These are phyloP conservation scores for Amanita rubescens DNA, from an alignment of 768 basidiomycete genomes.

Conservation along the genomic window DNA sequence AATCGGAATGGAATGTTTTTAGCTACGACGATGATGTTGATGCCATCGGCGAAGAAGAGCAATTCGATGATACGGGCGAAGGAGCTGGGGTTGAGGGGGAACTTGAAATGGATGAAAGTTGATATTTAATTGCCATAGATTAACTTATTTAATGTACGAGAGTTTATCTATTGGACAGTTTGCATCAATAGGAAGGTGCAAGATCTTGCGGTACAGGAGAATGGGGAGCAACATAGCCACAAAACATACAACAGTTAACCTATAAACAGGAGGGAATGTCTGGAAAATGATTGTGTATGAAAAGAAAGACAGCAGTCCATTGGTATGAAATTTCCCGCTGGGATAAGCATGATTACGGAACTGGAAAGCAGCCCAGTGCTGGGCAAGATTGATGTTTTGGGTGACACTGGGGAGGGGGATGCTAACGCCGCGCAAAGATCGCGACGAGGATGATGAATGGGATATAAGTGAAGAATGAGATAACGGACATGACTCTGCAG, in stretches of 20 bases:
- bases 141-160: slow-evolving; percentile 1
- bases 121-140: slow-evolving; percentile 3
- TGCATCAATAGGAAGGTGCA: background rate
- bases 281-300: slow-evolving; percentile 3
- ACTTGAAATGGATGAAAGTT: slow-evolving; percentile 60
- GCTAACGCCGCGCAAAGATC: slow-evolving; percentile 40
- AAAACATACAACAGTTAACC: slow-evolving; percentile 6
- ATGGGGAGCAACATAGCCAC: background rate
- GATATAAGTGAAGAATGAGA: slow-evolving; percentile 69
- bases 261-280: slow-evolving; percentile 6
- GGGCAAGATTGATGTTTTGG: background rate
- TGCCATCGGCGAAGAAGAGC: slow-evolving; percentile 40
- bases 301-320: background rate
- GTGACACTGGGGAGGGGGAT: background rate
- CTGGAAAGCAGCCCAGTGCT: background rate
- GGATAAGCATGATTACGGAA: background rate
- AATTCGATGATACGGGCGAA: slow-evolving; percentile 61
- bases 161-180: background rate
- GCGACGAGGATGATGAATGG: slow-evolving; percentile 73
- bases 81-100: slow-evolving; percentile 65
- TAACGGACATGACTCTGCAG: slow-evolving; percentile 62
- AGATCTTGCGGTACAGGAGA: background rate
- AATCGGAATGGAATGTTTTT: slow-evolving; percentile 14
- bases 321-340: background rate
- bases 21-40: slow-evolving; percentile 31